Percentiles rank a stretch among this genome's conserved stretches.
Evolutionary conservation across 257 asterid species (phyloP).

Genomic region (Craterostigma plantagineum): DNA sequence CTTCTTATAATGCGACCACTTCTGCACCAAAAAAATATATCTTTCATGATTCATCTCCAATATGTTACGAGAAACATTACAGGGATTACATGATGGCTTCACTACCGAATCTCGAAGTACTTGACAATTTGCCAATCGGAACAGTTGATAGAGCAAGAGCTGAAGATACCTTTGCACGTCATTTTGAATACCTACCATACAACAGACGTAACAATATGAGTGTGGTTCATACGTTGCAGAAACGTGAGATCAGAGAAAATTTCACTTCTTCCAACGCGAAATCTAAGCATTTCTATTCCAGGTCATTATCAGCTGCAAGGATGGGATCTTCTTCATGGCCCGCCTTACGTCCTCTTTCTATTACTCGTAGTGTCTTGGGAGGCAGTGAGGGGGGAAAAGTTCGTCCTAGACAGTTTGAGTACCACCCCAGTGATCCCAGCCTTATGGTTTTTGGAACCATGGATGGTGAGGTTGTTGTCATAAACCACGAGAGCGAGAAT

Average conservation of each 20-base stretch:
- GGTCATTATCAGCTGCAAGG: conserved; percentile 79
- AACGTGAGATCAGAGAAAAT: conserved; percentile 56
- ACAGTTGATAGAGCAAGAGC: conserved; percentile 51
- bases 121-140: conserved; percentile 58
- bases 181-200: conserved; percentile 74
- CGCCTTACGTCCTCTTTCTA: conserved; percentile 47
- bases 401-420: conserved; percentile 81
- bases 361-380: conserved; percentile 19
- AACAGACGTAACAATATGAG: conserved; percentile 41
- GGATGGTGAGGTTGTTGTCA: conserved; percentile 59
- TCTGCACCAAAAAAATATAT: conserved; percentile 26
- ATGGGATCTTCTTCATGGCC: conserved; percentile 81
- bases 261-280: conserved; percentile 19
- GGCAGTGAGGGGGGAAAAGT: conserved; percentile 16
- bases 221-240: conserved; percentile 40
- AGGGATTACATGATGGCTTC: conserved; percentile 79
- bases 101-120: conserved; percentile 43
- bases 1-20: conserved; percentile 14
- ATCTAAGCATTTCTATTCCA: conserved; percentile 49
- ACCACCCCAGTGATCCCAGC: conserved; percentile 55
- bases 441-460: conserved; percentile 78
- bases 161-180: conserved; percentile 21
- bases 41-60: conserved; percentile 57
- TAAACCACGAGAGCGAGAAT: conserved; percentile 60
- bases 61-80: conserved; percentile 77